Percentiles rank a stretch among this genome's conserved stretches.
Evolutionary conservation across 208 protist species (phyloP).

Genomic region (Crithidia bombi): DNA sequence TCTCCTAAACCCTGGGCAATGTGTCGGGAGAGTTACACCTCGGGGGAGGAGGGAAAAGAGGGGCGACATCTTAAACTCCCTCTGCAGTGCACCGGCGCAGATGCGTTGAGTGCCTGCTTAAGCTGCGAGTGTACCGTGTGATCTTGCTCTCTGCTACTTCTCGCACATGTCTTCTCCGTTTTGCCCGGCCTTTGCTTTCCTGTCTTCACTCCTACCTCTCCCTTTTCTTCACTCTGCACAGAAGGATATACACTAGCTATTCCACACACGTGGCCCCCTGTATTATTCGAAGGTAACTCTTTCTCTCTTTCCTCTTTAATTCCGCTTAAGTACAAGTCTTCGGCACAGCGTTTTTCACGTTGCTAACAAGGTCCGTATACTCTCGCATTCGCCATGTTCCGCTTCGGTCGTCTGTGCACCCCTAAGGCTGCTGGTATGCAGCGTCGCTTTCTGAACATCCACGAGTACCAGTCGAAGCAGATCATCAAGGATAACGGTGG

Average conservation of each 20-base stretch:
- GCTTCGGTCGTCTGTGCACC: slow-evolving; percentile 69
- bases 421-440: slow-evolving; percentile 63
- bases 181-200: background rate
- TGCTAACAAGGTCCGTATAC: background rate
- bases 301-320: slow-evolving; percentile 1
- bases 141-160: too few species aligned
- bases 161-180: too few species aligned
- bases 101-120: background rate
- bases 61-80: too few species aligned
- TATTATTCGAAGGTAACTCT: slow-evolving; percentile 12
- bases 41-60: too few species aligned
- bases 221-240: background rate
- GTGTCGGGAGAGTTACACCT: too few species aligned
- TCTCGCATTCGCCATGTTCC: slow-evolving; percentile 55
- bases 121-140: too few species aligned
- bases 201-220: background rate
- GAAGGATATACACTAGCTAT: slow-evolving; percentile 9
- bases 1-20: too few species aligned
- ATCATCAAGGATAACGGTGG: slow-evolving; percentile 90
- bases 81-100: background rate
- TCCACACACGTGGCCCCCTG: background rate
- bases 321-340: too few species aligned
- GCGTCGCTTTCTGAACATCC: slow-evolving; percentile 91
- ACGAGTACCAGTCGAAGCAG: slow-evolving; percentile 93
- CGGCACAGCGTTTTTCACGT: slow-evolving; percentile 13